Conservation (phyloP, 768 basidiomycete genomes). For the Macrocybe gigantea region DNA sequence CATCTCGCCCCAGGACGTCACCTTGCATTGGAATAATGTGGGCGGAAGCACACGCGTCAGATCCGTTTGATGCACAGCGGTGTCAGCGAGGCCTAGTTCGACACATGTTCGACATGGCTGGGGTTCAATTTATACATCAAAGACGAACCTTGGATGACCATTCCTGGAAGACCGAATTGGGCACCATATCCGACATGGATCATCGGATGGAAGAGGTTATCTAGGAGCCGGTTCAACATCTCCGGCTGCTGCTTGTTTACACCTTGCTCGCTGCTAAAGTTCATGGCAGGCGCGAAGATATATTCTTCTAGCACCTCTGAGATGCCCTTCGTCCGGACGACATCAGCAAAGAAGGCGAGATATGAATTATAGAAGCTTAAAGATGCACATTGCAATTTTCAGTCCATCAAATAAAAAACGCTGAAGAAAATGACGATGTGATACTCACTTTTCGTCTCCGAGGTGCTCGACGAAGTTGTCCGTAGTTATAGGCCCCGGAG, state of each 20-base stretch:
- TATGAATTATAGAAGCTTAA: neutral
- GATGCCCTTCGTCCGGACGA: neutral
- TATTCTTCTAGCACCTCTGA: neutral
- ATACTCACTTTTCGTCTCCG: neutral
- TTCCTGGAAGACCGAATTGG: neutral
- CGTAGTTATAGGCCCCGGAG: neutral
- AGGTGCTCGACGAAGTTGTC: neutral
- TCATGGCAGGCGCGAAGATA: neutral
- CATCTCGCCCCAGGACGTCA: neutral
- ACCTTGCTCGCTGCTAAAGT: neutral
- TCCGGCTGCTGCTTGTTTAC: neutral
- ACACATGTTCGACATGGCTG: neutral
- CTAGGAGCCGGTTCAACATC: neutral
- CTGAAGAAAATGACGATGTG: no score
- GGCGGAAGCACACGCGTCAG: constrained; percentile 22
- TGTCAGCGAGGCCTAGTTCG: constrained; percentile 46
- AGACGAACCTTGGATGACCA: constrained; percentile 50
- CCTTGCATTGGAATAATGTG: constrained; percentile 20
- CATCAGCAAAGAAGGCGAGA: neutral
- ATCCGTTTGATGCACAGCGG: constrained; percentile 35
- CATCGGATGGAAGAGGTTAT: neutral
- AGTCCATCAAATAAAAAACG: neutral
- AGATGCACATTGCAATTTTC: neutral
- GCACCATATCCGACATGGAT: neutral
- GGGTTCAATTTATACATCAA: neutral